Evolutionary conservation across 225 moss, liverwort and hornwort species (phyloP).

Genomic region (Sphagnum tenellum): DNA sequence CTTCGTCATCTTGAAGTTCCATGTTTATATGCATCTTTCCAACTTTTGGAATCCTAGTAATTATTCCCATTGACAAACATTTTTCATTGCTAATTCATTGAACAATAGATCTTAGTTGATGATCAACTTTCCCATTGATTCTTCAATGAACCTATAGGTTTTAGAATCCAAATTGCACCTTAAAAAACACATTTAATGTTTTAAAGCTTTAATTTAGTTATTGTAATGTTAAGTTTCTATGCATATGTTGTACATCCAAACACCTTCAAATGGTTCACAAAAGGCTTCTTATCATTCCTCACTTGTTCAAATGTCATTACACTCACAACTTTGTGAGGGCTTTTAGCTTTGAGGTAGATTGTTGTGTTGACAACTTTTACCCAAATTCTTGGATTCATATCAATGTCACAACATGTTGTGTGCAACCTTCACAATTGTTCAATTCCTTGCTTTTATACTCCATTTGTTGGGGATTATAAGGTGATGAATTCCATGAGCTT

Average conservation of each 20-base stretch:
- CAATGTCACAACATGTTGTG: background rate
- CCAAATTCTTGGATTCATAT: background rate
- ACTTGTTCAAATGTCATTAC: background rate
- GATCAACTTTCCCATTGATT: background rate
- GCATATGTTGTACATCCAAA: slow-evolving; percentile 3
- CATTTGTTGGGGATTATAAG: background rate
- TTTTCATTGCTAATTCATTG: background rate
- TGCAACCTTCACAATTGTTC: background rate
- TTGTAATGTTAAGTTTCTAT: background rate
- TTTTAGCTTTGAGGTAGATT: background rate
- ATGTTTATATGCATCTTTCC: no score
- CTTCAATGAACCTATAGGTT: slow-evolving; percentile 1
- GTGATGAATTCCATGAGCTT: background rate
- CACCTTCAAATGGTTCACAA: background rate
- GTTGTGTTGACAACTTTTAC: background rate
- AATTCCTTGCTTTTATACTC: background rate
- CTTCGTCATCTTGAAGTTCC: no score
- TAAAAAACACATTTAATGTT: background rate
- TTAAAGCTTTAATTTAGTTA: background rate
- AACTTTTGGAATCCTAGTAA: background rate
- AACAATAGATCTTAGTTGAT: background rate
- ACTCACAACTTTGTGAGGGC: background rate
- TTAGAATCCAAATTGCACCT: slow-evolving; percentile 2
- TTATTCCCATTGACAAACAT: background rate
- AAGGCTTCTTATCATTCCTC: background rate